Evolutionary conservation across 768 basidiomycete species (phyloP).

Genomic region (Psilocybe tampanensis): DNA sequence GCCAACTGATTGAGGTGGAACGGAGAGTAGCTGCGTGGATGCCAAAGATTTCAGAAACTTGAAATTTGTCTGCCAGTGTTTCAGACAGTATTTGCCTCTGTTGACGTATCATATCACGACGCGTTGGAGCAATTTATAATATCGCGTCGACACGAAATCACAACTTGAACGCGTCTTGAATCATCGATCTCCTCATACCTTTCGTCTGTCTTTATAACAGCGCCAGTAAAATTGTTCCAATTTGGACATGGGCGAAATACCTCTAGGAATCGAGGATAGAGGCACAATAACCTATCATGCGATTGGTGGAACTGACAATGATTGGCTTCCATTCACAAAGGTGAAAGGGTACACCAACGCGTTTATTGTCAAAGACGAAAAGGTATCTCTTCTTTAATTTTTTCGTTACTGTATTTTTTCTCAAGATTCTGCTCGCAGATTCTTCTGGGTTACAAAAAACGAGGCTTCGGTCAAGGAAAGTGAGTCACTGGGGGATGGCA

Average conservation of each 20-base stretch:
- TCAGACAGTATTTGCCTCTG: too few relatives aligned
- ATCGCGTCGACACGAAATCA: too few relatives aligned
- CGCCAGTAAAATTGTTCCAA: too few relatives aligned
- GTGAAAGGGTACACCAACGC: slow-evolving; percentile 68
- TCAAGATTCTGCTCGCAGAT: slow-evolving; percentile 40
- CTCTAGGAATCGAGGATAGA: slow-evolving; percentile 43
- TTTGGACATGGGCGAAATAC: slow-evolving; percentile 18
- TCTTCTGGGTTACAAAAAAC: slow-evolving; percentile 77
- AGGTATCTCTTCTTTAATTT: slow-evolving; percentile 33
- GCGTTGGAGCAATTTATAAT: too few relatives aligned
- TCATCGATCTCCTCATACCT: too few relatives aligned
- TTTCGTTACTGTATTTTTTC: neutral
- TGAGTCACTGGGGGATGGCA: slow-evolving; percentile 29
- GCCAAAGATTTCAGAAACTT: too few relatives aligned
- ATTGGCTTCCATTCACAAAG: slow-evolving; percentile 50
- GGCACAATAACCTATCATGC: slow-evolving; percentile 29
- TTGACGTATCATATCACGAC: too few relatives aligned
- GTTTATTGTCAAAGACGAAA: slow-evolving; percentile 57
- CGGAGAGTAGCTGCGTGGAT: too few relatives aligned
- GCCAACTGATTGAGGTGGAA: too few relatives aligned
- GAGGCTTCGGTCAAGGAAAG: slow-evolving; percentile 72
- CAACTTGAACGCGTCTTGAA: too few relatives aligned
- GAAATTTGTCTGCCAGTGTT: too few relatives aligned
- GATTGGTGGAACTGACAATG: slow-evolving; percentile 42
- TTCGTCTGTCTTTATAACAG: too few relatives aligned